Evolutionary conservation across 129 eudicot genomes (phyloP).

Genomic region (Pittosporum tobira): DNA sequence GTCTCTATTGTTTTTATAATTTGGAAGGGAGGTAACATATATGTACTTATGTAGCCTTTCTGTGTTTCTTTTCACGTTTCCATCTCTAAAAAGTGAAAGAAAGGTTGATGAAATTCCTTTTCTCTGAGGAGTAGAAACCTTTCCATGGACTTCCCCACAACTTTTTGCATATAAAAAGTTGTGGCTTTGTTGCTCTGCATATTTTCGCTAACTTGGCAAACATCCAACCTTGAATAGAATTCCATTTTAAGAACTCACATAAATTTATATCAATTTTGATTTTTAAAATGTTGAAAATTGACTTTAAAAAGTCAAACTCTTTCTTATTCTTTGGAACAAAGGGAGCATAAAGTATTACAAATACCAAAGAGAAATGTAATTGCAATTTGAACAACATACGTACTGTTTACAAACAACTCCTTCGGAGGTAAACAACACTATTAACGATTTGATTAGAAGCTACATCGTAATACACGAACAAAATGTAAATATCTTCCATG

Average conservation of each 20-base stretch:
- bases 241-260: no score
- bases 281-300: no score
- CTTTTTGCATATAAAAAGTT: no score
- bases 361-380: neutral
- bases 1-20: no score
- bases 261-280: no score
- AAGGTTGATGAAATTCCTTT: constrained; percentile 11
- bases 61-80: constrained; percentile 14
- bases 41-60: constrained; percentile 6
- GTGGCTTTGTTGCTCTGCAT: no score
- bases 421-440: neutral
- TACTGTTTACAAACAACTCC: neutral
- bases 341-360: no score
- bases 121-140: neutral
- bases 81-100: neutral
- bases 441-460: constrained; percentile 7
- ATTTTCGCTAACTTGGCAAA: no score
- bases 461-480: constrained; percentile 5
- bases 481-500: neutral
- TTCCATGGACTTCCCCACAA: neutral
- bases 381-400: neutral
- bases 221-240: no score
- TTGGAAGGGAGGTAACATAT: no score
- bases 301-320: no score
- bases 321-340: no score